A percentile compares a stretch with the other conserved stretches of the same genome.
These are phyloP conservation scores for Nakazawaea holstii DNA, from an alignment of 805 yeast species.

Conservation along the genomic window DNA sequence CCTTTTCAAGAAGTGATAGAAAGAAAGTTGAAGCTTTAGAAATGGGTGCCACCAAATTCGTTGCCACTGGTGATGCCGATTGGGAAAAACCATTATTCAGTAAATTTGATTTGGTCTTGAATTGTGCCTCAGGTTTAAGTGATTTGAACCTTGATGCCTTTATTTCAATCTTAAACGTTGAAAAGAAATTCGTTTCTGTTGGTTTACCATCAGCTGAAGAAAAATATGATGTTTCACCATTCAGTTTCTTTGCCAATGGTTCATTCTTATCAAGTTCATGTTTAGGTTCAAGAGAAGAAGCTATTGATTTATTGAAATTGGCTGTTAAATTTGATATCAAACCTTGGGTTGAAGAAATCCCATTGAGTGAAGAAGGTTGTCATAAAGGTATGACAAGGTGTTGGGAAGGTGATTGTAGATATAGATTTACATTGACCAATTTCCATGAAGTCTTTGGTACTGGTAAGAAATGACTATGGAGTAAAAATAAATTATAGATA, in stretches of 20 bases:
- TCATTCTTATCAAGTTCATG: constrained; percentile 39
- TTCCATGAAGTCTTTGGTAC: constrained; percentile 38
- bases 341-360: constrained; percentile 48
- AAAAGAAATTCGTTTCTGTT: constrained; percentile 39
- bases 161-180: constrained; percentile 27
- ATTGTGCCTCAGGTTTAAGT: constrained; percentile 36
- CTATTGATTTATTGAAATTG: constrained; percentile 37
- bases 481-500: neutral
- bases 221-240: constrained; percentile 40
- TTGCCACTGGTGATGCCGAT: constrained; percentile 41
- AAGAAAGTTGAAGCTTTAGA: constrained; percentile 33
- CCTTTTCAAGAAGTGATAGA: constrained; percentile 34
- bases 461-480: too few species aligned
- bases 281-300: constrained; percentile 44
- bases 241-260: constrained; percentile 43
- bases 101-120: constrained; percentile 34
- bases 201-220: constrained; percentile 40
- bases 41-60: constrained; percentile 36
- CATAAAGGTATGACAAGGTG: constrained; percentile 39
- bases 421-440: constrained; percentile 46
- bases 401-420: constrained; percentile 43
- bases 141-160: constrained; percentile 30
- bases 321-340: constrained; percentile 39
- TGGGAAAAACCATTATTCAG: constrained; percentile 31
- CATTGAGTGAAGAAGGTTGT: constrained; percentile 37